These are phyloP conservation scores for Geosiphon pyriformis DNA, from an alignment of 192 early-diverging fungal species.

Conservation along the genomic window DNA sequence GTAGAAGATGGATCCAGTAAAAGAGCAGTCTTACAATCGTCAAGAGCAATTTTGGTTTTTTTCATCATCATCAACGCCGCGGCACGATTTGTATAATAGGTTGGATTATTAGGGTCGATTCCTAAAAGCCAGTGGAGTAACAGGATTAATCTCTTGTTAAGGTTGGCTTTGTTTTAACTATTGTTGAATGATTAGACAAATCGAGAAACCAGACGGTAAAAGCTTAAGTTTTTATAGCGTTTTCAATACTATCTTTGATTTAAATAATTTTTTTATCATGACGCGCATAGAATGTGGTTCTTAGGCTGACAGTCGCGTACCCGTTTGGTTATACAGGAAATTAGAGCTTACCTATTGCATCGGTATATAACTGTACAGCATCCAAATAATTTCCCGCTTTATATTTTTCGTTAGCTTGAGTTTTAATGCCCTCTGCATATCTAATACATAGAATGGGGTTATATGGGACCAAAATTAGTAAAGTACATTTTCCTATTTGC, in stretches of 20 bases:
- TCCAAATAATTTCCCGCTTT: constrained; percentile 61
- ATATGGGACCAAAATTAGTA: too few species aligned
- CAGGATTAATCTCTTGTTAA: neutral
- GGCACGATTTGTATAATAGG: constrained; percentile 72
- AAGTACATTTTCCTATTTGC: too few species aligned
- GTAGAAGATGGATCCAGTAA: constrained; percentile 51
- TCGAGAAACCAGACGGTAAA: neutral
- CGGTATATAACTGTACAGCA: constrained; percentile 64
- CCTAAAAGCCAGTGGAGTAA: constrained; percentile 29
- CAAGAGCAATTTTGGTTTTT: constrained; percentile 51
- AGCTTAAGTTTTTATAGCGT: too few species aligned
- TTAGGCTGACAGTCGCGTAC: too few species aligned
- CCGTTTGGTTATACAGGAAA: neutral
- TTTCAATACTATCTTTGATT: too few species aligned
- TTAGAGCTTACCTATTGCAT: constrained; percentile 56
- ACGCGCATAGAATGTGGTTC: too few species aligned
- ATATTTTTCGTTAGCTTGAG: constrained; percentile 62
- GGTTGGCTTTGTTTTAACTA: neutral
- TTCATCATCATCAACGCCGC: constrained; percentile 70
- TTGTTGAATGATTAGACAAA: neutral
- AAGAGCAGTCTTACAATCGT: constrained; percentile 58
- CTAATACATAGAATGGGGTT: too few species aligned
- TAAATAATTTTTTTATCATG: too few species aligned
- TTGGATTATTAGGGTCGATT: constrained; percentile 51
- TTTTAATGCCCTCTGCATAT: constrained; percentile 70